Percentiles rank a stretch among this genome's conserved stretches.
Conservation (phyloP, 495 filamentous ascomycete genomes). For the Aspergillus cavernicola region DNA sequence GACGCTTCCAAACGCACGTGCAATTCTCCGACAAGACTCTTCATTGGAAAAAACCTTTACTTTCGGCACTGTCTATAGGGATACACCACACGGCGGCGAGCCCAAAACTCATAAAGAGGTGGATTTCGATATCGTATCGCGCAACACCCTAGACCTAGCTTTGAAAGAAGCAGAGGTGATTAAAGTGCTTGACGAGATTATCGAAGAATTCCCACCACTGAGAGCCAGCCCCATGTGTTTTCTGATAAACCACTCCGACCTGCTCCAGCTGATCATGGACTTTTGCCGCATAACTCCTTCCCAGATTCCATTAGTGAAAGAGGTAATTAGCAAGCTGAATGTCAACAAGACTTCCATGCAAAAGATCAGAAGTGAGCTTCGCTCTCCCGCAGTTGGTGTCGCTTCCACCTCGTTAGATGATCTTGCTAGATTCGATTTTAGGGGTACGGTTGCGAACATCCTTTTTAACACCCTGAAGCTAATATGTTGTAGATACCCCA, state of each 20-base stretch:
- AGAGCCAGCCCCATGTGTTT: conserved; percentile 76
- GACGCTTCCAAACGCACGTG: conserved; percentile 82
- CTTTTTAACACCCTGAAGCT: conserved; percentile 10
- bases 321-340: conserved; percentile 83
- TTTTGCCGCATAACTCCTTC: conserved; percentile 72
- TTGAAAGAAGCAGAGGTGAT: conserved; percentile 92
- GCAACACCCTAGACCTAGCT: conserved; percentile 74
- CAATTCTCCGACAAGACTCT: conserved; percentile 68
- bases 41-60: conserved; percentile 74
- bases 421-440: conserved; percentile 83
- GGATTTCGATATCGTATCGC: conserved; percentile 90
- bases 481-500: conserved; percentile 52
- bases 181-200: conserved; percentile 90
- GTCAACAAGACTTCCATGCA: conserved; percentile 78
- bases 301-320: conserved; percentile 69
- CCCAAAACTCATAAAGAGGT: conserved; percentile 82
- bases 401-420: conserved; percentile 90
- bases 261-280: conserved; percentile 81
- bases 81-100: conserved; percentile 69
- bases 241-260: conserved; percentile 83
- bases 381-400: conserved; percentile 73
- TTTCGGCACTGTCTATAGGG: conserved; percentile 87
- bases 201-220: conserved; percentile 74
- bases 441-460: conserved; percentile 50
- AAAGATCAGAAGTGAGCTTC: conserved; percentile 79